Evolutionary conservation across 805 yeast genomes (phyloP), one percentile per base, ranked within the genome.

Genomic region (Wickerhamomyces subpelliculosus): DNA sequence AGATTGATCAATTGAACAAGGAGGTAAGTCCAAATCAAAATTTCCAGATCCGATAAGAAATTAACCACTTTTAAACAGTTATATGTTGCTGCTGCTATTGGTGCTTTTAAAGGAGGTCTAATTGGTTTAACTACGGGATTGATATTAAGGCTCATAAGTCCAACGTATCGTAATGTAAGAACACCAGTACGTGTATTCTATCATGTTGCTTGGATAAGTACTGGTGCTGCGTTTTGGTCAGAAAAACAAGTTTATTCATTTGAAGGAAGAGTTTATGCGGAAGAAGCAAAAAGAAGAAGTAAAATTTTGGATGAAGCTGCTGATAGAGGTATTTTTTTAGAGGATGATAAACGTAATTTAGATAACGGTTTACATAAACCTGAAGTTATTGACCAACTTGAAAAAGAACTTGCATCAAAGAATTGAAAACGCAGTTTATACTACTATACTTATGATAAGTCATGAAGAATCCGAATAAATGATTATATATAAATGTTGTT

Each of bases 231-330:
- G 5, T 64, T 63, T 46, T 58, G 61, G 47, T 71, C 70, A 8
- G 74, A 68, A 34, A 59, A 55, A 44, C 69, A 62, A 42, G 48
- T 65, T 26, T 34, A 61, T 18, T 56, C 46, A 19, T 64, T 64
- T 44, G 66, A 65, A 38, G 46, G 55, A 21, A 54, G 61, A 32
- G 48, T 58, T 25, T 61, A 57, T 41, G 48, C 41, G 8, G 59
- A 59, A 17, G 68, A 67, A 39, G 40, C 49, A 30, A 42, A 41
- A n/a, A 57, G 66, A 45, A 57, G 70, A 42, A 52, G 51, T 27
- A 57, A 49, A 33, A 49, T 65, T 19, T 38, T 67, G 29, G 67
- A 66, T 40, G 68, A 65, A 27, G 72, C 72, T 21, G 72, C 72
- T 11, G 72, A 68, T 22, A 56, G 67, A 38, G 73, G 72, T 4